Evolutionary conservation across 345 rosid genomes (phyloP), one percentile per base, ranked within the genome.

Genomic region (Eucalyptus pumila): DNA sequence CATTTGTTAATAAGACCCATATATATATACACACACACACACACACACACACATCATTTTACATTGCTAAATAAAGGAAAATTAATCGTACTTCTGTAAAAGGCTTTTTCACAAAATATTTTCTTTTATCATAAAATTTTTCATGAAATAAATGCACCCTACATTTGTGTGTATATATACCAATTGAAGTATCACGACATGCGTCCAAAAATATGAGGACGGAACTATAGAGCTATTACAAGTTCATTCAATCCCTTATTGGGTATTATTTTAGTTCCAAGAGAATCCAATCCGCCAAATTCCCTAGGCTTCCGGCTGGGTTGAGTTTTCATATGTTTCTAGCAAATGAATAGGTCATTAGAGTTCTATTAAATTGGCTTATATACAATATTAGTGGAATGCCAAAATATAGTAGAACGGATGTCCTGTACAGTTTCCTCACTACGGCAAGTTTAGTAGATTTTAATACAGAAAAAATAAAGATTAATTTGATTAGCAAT

Each of bases 41-140:
- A n/a, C n/a, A n/a, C n/a, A n/a, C n/a, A n/a, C n/a, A n/a, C n/a
- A 40, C 4, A 40, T 45, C 47, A 9, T 45, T 45, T 9, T 49
- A 49, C 6, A 49, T 49, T 5, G 4, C 15, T 14, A 49, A 49
- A 49, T 49, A 49, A 49, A 50, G 3, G 5, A 50, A 50, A 50
- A 50, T 15, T 50, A 50, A 50, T 15, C 1, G 1, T 5, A 50
- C 2, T 50, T 0, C 2, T 14, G 0, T 1, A 5, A 50, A 50
- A 50, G 52, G 3, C 7, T 50, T 50, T 49, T 14, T 0, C 9
- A 8, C 0, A 49, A 49, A 49, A 14, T 13, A 49, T 4, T 4
- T 49, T 13, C 15, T 14, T 49, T 49, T 49, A 49, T 49, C 2
- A 4, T 49, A 1, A 49, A 49, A 7, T 52, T 52, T 17, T 17